Conservation (phyloP, 108 stramenopile genomes). For the Epipyxis sp. region DNA sequence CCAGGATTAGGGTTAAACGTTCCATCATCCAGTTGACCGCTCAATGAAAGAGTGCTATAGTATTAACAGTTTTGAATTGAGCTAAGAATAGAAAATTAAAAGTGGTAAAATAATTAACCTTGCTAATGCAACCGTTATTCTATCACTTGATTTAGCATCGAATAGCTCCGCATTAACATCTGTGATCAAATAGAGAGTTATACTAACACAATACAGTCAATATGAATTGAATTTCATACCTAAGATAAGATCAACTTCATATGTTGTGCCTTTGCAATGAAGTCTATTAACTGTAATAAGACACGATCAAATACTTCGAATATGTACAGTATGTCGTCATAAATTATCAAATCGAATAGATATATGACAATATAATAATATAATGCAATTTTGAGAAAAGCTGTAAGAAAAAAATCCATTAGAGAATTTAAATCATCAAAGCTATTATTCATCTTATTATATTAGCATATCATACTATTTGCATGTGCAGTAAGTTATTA, state of each 20-base stretch:
- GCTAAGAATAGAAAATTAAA: not conserved
- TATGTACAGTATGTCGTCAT: no score
- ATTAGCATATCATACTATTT: no score
- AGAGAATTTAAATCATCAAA: no score
- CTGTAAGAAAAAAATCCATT: not conserved
- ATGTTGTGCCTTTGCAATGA: not conserved
- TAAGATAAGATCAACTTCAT: slow-evolving; percentile 15
- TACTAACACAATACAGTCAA: not conserved
- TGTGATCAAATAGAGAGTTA: not conserved
- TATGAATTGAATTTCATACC: not conserved
- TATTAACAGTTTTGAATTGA: no score
- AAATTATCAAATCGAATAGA: no score
- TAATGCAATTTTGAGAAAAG: no score
- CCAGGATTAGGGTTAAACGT: slow-evolving; percentile 10
- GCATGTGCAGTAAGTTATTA: not conserved
- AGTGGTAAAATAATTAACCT: not conserved
- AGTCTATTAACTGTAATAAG: slow-evolving; percentile 9
- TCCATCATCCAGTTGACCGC: not conserved
- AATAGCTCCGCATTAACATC: slow-evolving; percentile 33
- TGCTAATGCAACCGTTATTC: not conserved
- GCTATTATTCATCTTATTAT: no score
- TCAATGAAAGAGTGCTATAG: no score
- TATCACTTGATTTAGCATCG: not conserved
- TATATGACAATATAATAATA: no score
- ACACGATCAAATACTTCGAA: not conserved